Percentiles rank a stretch among this genome's conserved stretches.
Evolutionary conservation across 73 alveolate genomes (phyloP).

Genomic region (Urostyla sp.): DNA sequence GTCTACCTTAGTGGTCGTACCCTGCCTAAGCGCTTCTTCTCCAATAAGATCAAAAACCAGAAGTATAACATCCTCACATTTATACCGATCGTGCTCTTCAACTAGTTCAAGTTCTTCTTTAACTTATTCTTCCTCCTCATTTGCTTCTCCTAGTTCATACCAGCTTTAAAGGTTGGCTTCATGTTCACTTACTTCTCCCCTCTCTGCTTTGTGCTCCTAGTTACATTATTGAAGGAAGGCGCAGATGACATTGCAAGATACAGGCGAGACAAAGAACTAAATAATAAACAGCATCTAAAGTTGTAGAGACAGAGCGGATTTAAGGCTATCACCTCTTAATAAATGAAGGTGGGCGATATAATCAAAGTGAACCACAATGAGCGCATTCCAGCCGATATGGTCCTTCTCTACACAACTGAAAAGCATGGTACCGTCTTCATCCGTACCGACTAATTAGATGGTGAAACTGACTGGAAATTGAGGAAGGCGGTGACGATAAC

Average conservation of each 20-base stretch:
- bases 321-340: slow-evolving; percentile 19
- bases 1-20: slow-evolving; percentile 36
- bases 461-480: slow-evolving; percentile 98
- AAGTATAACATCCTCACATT: slow-evolving; percentile 86
- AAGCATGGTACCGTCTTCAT: slow-evolving; percentile 83
- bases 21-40: slow-evolving; percentile 63
- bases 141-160: slow-evolving; percentile 84
- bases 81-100: slow-evolving; percentile 87
- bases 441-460: slow-evolving; percentile 97
- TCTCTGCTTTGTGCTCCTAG: slow-evolving; percentile 88
- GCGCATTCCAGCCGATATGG: slow-evolving; percentile 96
- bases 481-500: slow-evolving; percentile 50
- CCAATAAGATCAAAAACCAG: slow-evolving; percentile 84
- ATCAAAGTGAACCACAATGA: slow-evolving; percentile 82
- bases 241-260: slow-evolving; percentile 92
- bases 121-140: slow-evolving; percentile 88
- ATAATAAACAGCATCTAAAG: slow-evolving; percentile 69
- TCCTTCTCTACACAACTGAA: slow-evolving; percentile 87
- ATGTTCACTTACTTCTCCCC: slow-evolving; percentile 96
- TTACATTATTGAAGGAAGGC: slow-evolving; percentile 93
- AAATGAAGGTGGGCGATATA: slow-evolving; percentile 86
- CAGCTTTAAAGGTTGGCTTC: slow-evolving; percentile 91
- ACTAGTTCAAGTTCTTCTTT: slow-evolving; percentile 89
- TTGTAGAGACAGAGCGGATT: neutral
- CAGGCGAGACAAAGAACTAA: slow-evolving; percentile 86